Base-by-base conservation (phyloP, 108 stramenopile species). In the Nitzschia sp. region DNA sequence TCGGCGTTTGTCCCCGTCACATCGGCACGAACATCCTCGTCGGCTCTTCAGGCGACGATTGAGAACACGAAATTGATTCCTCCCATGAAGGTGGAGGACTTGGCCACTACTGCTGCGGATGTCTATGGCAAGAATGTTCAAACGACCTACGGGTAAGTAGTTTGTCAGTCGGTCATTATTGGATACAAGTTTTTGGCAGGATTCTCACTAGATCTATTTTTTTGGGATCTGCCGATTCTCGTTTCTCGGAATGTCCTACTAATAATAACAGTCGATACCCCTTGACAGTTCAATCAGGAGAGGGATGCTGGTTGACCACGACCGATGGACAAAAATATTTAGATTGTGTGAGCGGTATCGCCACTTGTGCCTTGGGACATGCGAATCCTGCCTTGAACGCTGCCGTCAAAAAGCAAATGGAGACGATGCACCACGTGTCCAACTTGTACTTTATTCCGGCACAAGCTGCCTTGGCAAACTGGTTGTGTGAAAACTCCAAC, bases 341-440 rank as follows among this genome's bases (percentile, higher is more conserved):
- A 34, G 98, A 99, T 70, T 97, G 94, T 57, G 97, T 95, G 15
- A 81, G 93, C 27, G 98, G 98, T 31, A 99, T 99, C 59, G 96
- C 96, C 54, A 98, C 97, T 35, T 97, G 96, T 57, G 87, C 88
- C 25, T 81, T 99, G 11, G 98, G 98, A 28, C 98, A 99, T 75
- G 69, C 72, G 83, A 91, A 99, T 77, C 78, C 76, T 2, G 83
- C 59, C 45, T 77, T 97, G 51, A 82, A 83, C 15, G 63, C 72
- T 0, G 97, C 97, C 46, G 92, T 99, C 18, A 34, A 68, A 19
- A 61, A 81, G 34, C 97, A 99, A 84, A 95, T 98, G 94, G 65
- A 68, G 8, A 70, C 79, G 27, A 46, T 97, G 11, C 93, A 97
- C 64, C 98, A 99, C 75, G 89, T 93, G 27, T 80, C 76, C 72